These are phyloP conservation scores for Eimeria praecox DNA, from an alignment of 169 alveolate genomes.

Conservation along the genomic window DNA sequence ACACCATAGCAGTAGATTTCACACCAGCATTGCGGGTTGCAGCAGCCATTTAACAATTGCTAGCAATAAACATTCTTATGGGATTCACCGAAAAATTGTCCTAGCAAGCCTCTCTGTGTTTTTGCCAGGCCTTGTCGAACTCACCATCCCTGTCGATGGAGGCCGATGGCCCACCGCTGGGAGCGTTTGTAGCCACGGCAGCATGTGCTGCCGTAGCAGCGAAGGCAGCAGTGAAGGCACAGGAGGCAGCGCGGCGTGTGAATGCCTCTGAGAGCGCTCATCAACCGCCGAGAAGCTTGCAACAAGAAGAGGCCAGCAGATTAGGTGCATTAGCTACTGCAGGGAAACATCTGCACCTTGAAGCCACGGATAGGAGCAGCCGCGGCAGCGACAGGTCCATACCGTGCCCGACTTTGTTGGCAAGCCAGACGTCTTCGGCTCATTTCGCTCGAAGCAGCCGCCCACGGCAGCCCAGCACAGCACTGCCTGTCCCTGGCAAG, in stretches of 20 bases:
- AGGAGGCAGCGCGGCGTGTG: conserved; percentile 30
- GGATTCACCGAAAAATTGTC: neutral
- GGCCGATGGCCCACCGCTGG: neutral
- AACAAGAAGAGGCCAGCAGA: neutral
- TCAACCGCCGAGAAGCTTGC: neutral
- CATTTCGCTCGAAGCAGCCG: neutral
- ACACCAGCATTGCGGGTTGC: neutral
- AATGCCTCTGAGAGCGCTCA: neutral
- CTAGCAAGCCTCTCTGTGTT: neutral
- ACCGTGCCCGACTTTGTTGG: conserved; percentile 30
- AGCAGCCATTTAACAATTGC: neutral
- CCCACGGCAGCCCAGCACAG: neutral
- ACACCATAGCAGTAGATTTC: neutral
- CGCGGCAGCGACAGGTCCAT: conserved; percentile 35
- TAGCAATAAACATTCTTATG: neutral
- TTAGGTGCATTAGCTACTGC: neutral
- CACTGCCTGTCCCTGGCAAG: conserved; percentile 2
- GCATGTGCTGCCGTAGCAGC: conserved; percentile 61
- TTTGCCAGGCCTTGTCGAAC: neutral
- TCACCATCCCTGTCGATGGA: neutral
- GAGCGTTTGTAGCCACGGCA: neutral
- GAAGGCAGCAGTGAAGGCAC: conserved; percentile 65
- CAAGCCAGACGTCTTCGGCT: neutral
- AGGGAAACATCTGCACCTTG: neutral
- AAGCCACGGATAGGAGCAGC: neutral